Evolutionary conservation across 2,329 filamentous ascomycete genomes (phyloP), one percentile per base, ranked within the genome.

Genomic region (Phialemoniopsis sp.): DNA sequence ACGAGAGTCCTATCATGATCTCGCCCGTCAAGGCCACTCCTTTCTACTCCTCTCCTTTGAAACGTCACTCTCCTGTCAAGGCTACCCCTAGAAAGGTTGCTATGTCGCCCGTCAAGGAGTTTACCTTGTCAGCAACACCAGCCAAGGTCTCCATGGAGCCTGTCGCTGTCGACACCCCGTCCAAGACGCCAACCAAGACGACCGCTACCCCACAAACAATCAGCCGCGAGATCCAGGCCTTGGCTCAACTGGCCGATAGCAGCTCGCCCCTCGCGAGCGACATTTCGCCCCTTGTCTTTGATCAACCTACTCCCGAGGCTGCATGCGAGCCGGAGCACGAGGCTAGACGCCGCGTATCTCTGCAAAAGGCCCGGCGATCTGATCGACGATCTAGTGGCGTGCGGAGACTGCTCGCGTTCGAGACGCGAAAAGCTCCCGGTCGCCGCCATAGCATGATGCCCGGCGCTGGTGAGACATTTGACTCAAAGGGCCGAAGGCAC

Each of bases 361-460:
- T 62, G 4, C 44, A 55, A 13, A 49, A 48, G 16, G 50, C 52
- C 5, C 54, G 56, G 8, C 50, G 55, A 15, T 52, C 40, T 16
- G 56, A 58, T 6, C 47, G 49, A 10, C 41, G 43, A 9, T 46
- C 51, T 4, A 47, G 45, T 36, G 47, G 45, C 10, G 32, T 38
- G 7, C n/a, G 37, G 4, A 40, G 44, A 4, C 26, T 54, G 13
- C 36, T 46, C 9, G 40, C 41, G 13, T 45, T 50, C 9, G 42
- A 46, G 18, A 44, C 35, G 3, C 37, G 35, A 14, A 34, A 38
- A 6, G 38, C 37, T 28, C 45, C 38, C 15, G 46, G 39, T 15
- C 52, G 57, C 8, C 54, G 58, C 1, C 57, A 58, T 40, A 59
- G 57, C 34, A 50, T 50, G n/a, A 41, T 40, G 9, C 40, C 38